These are phyloP conservation scores for Pneumocystis carinii DNA, from an alignment of 1,139 yeast genomes.

Conservation along the genomic window DNA sequence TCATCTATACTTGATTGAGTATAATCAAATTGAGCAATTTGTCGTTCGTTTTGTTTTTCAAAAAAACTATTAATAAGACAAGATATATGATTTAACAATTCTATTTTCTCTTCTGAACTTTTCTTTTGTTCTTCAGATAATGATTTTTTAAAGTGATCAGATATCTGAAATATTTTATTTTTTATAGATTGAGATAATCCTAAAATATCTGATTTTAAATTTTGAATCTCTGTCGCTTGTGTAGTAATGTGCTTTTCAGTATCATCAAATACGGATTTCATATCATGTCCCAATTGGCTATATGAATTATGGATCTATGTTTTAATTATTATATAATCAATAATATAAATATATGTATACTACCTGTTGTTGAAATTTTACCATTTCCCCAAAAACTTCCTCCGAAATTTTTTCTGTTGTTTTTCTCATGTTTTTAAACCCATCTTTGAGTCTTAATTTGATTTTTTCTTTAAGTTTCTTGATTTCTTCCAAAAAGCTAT, in stretches of 20 bases:
- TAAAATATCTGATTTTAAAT: conserved; percentile 13
- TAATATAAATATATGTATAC: background rate
- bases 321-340: background rate
- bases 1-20: conserved; percentile 1
- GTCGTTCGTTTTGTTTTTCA: conserved; percentile 9
- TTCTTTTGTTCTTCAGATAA: conserved; percentile 10
- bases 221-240: conserved; percentile 15
- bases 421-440: conserved; percentile 12
- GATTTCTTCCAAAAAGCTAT: conserved; percentile 15
- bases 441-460: conserved; percentile 15
- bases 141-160: conserved; percentile 1
- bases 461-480: conserved; percentile 16
- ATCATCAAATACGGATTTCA: conserved; percentile 16
- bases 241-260: conserved; percentile 14
- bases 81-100: conserved; percentile 9
- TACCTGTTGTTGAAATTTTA: conserved; percentile 14
- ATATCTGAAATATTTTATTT: conserved; percentile 3
- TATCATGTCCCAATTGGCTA: conserved; percentile 17
- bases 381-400: conserved; percentile 15
- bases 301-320: conserved; percentile 15
- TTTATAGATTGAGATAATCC: conserved; percentile 10
- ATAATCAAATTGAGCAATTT: conserved; percentile 2
- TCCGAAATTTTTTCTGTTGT: conserved; percentile 16
- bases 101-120: conserved; percentile 7
- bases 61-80: conserved; percentile 7